Percentiles rank a stretch among this genome's conserved stretches.
These are phyloP conservation scores for Tetraselmis chui DNA, from an alignment of 139 green algal genomes.

Conservation along the genomic window DNA sequence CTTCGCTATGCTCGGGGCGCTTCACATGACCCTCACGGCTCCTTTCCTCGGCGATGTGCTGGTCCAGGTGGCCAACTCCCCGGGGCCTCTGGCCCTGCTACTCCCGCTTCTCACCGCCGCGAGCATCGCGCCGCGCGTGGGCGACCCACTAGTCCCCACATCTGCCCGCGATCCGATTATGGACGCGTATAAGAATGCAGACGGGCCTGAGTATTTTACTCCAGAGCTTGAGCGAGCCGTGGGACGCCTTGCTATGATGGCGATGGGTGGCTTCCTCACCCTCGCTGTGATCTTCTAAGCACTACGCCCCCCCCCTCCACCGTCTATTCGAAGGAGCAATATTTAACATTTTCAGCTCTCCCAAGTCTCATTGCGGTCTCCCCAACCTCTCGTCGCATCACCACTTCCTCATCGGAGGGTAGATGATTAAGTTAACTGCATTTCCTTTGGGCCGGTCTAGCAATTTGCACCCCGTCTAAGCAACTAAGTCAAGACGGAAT, in stretches of 20 bases:
- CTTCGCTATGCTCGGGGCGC: not conserved
- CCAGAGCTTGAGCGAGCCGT: not conserved
- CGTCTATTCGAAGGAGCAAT: too few relatives aligned
- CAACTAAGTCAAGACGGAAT: too few relatives aligned
- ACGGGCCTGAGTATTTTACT: not conserved
- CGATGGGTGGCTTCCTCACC: not conserved
- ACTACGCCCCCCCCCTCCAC: too few relatives aligned
- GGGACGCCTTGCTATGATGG: not conserved
- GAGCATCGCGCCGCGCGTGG: not conserved
- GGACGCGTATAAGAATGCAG: not conserved
- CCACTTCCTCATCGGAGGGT: too few relatives aligned
- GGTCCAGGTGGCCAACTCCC: not conserved
- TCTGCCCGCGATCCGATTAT: not conserved
- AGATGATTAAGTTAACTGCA: too few relatives aligned
- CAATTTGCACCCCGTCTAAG: too few relatives aligned
- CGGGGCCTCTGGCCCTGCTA: not conserved
- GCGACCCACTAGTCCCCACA: not conserved
- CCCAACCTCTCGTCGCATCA: too few relatives aligned
- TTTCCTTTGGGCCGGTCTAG: too few relatives aligned
- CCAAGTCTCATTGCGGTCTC: too few relatives aligned
- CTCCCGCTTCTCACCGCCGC: not conserved
- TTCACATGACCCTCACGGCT: not conserved
- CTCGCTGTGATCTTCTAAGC: not conserved
- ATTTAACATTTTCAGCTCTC: too few relatives aligned
- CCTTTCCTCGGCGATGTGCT: not conserved